Evolutionary conservation across 2,329 filamentous ascomycete genomes (phyloP), one percentile per base, ranked within the genome.

Genomic region (Aspergillus novoparasiticus): DNA sequence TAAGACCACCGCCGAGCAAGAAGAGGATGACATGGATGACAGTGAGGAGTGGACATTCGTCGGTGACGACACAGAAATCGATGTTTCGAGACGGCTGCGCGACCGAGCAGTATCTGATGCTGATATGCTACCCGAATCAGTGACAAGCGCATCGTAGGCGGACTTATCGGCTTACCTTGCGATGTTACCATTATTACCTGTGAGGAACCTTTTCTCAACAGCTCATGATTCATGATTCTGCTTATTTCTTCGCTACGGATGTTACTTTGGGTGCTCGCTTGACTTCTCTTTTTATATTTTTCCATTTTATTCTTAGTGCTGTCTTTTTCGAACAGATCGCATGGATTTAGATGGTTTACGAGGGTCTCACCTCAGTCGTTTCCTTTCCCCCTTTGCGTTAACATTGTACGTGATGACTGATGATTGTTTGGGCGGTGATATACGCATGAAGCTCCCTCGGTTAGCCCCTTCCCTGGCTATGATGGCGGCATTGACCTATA

Each of bases 1-100:
- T n/a, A 75, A 78, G 48, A 74, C 72, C 34, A 72, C 72, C 8
- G 77, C 76, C 6, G 76, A 76, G 51, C 76, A 65, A 76, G 71
- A 58, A 66, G 76, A 79, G 21, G 82, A 76, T 50, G 78, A 86
- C 57, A 80, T 85, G 14, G 89, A 89, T 36, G 88, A 89, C 14
- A 89, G 90, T 65, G 89, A 92, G 71, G 93, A 96, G 75, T 98
- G 94, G 94, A 97, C 94, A 0, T 93, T 97, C 78, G 86, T 97
- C 23, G 93, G 92, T 34, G 84, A 86, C 36, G 84, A 86, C 46
- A 80, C 78, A 26, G 85, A 86, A 64, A 73, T 79, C 9, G 79
- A 82, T 21, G 69, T 80, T 26, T 70, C 73, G 45, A 77, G 72
- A 64, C 71, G 72, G 50, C 67, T 75, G 53, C 76, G 75, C 43